Conservation (phyloP, 2,329 filamentous ascomycete genomes). For the Sordariomycetes sp. region DNA sequence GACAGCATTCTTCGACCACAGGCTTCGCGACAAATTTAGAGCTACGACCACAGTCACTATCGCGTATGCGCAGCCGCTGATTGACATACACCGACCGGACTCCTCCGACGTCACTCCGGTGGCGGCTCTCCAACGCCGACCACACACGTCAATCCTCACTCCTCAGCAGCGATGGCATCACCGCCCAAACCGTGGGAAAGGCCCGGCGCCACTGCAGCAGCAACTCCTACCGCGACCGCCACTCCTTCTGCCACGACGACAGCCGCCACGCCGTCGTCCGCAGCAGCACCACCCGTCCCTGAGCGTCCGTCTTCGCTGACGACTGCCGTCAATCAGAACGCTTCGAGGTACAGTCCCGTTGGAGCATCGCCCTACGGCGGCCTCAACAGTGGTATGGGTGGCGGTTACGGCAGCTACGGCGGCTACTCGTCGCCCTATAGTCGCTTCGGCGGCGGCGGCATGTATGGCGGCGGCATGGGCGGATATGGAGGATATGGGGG, state of each 20-base stretch:
- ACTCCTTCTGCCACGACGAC: constrained; percentile 29
- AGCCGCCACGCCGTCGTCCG: constrained; percentile 21
- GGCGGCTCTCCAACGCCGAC: background rate
- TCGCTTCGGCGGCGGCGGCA: constrained; percentile 36
- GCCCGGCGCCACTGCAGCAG: constrained; percentile 42
- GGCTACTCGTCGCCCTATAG: constrained; percentile 30
- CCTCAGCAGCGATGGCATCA: constrained; percentile 49
- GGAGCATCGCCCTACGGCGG: constrained; percentile 37
- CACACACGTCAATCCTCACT: background rate
- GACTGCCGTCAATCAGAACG: constrained; percentile 78
- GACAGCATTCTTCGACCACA: too few relatives aligned
- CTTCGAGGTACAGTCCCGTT: constrained; percentile 63
- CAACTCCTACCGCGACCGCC: constrained; percentile 23
- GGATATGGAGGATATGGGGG: constrained; percentile 27
- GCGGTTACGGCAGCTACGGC: constrained; percentile 27
- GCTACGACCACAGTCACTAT: background rate
- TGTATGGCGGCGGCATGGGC: constrained; percentile 31
- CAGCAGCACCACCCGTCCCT: constrained; percentile 60
- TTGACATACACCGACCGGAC: too few relatives aligned
- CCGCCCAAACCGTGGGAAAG: constrained; percentile 98
- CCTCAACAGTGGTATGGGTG: too few relatives aligned
- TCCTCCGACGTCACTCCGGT: constrained; percentile 1
- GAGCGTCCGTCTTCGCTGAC: constrained; percentile 71
- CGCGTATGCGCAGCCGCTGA: too few relatives aligned
- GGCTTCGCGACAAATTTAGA: too few relatives aligned